phyloP scores from a whole-genome alignment of 441 rosid genomes.

The Pelargonium cotyledonis region DNA sequence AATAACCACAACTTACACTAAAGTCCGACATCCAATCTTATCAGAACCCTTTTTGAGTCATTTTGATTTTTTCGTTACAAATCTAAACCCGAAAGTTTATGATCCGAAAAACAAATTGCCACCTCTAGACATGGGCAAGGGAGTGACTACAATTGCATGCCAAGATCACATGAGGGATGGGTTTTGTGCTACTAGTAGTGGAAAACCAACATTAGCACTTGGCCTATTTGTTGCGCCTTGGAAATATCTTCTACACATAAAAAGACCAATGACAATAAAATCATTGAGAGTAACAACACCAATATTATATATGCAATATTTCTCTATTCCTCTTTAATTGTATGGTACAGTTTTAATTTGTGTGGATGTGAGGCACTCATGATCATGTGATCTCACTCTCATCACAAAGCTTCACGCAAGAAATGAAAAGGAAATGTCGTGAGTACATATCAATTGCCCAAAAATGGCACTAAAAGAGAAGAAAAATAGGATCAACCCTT shows the following conservation, averaged over 20 bases:
- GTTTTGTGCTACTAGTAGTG: slow-evolving; percentile 22
- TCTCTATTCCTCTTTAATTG: no score
- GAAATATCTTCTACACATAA: slow-evolving; percentile 28
- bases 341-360: no score
- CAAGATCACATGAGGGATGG: neutral
- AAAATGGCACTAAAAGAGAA: slow-evolving; percentile 12
- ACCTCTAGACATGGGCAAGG: slow-evolving; percentile 20
- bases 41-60: no score
- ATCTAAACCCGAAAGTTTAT: no score
- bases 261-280: slow-evolving; percentile 11
- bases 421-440: neutral
- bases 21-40: no score
- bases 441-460: slow-evolving; percentile 4
- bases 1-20: no score
- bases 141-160: neutral
- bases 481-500: neutral
- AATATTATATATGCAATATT: slow-evolving; percentile 9
- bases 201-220: slow-evolving; percentile 23
- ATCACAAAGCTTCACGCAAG: slow-evolving; percentile 28
- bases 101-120: no score
- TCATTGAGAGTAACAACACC: slow-evolving; percentile 15
- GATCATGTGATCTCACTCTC: slow-evolving; percentile 17
- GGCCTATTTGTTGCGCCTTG: slow-evolving; percentile 31
- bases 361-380: no score
- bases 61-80: no score